Percentiles rank a stretch among this genome's conserved stretches.
phyloP scores from a whole-genome alignment of 495 filamentous ascomycete genomes.

The Penicillium salamii region DNA sequence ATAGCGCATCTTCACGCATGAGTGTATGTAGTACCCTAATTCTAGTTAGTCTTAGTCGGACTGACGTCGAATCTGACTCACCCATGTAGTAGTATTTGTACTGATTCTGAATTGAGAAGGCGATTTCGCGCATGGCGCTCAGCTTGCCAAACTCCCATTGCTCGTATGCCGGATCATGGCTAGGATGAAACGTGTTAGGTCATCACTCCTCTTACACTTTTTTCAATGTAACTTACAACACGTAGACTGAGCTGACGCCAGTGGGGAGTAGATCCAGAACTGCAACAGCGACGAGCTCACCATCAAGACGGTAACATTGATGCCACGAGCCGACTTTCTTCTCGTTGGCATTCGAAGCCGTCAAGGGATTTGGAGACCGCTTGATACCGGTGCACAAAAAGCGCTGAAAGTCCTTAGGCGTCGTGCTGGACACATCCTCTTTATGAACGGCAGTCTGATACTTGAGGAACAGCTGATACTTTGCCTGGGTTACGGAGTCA shows the following conservation, averaged over 20 bases:
- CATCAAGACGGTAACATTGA: slow-evolving; percentile 91
- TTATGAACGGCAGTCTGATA: slow-evolving; percentile 82
- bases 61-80: slow-evolving; percentile 25
- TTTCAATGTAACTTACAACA: slow-evolving; percentile 54
- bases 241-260: slow-evolving; percentile 90
- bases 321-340: slow-evolving; percentile 84
- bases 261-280: slow-evolving; percentile 86
- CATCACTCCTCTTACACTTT: not conserved
- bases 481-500: slow-evolving; percentile 80
- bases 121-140: slow-evolving; percentile 80
- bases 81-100: slow-evolving; percentile 80
- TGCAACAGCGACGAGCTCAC: slow-evolving; percentile 79
- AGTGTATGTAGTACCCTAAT: slow-evolving; percentile 67
- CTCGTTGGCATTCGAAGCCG: slow-evolving; percentile 43
- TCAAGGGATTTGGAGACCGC: slow-evolving; percentile 35
- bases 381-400: slow-evolving; percentile 88
- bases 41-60: not conserved
- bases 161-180: slow-evolving; percentile 78
- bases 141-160: slow-evolving; percentile 83
- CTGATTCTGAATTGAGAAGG: slow-evolving; percentile 67
- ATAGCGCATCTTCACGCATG: slow-evolving; percentile 79
- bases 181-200: slow-evolving; percentile 17
- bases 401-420: slow-evolving; percentile 64
- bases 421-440: slow-evolving; percentile 66
- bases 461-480: slow-evolving; percentile 75